Conservation (phyloP, 1,284 basidiomycete genomes). For the Tilletia walkeri region DNA sequence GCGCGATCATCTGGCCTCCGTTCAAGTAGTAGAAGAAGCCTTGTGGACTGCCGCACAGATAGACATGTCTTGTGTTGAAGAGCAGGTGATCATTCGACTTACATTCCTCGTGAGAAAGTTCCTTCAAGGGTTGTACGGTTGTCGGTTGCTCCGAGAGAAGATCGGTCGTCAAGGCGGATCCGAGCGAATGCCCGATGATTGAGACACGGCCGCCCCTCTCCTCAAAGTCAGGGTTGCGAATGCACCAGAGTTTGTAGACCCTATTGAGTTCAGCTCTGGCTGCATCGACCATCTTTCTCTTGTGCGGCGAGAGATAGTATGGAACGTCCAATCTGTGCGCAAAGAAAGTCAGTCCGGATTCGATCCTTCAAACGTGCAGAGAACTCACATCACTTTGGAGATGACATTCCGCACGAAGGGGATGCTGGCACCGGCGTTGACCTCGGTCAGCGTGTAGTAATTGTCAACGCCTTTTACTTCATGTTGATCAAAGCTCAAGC, state of each 20-base stretch:
- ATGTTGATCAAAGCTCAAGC: slow-evolving; percentile 18
- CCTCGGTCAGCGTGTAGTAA: slow-evolving; percentile 24
- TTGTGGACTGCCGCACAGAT: slow-evolving; percentile 53
- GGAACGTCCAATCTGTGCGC: slow-evolving; percentile 51
- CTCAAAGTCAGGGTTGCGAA: slow-evolving; percentile 50
- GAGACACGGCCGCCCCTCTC: slow-evolving; percentile 42
- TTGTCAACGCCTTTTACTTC: slow-evolving; percentile 23
- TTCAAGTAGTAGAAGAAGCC: slow-evolving; percentile 51
- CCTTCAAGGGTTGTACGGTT: slow-evolving; percentile 27
- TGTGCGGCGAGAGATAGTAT: slow-evolving; percentile 43
- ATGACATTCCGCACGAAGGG: slow-evolving; percentile 53
- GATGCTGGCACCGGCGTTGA: slow-evolving; percentile 30
- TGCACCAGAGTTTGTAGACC: slow-evolving; percentile 51
- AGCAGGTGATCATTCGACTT: slow-evolving; percentile 26
- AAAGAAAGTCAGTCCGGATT: background rate
- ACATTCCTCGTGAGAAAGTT: slow-evolving; percentile 24
- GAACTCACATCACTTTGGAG: slow-evolving; percentile 31
- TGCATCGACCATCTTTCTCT: slow-evolving; percentile 48
- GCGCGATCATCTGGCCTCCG: slow-evolving; percentile 54
- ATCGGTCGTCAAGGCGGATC: slow-evolving; percentile 21
- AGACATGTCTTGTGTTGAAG: slow-evolving; percentile 44
- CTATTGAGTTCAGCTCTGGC: slow-evolving; percentile 53
- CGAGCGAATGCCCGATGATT: slow-evolving; percentile 41
- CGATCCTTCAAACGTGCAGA: background rate
- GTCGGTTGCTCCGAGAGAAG: slow-evolving; percentile 51